phyloP scores from a whole-genome alignment of 305 asterid genomes.

The Fraxinus sp. region DNA sequence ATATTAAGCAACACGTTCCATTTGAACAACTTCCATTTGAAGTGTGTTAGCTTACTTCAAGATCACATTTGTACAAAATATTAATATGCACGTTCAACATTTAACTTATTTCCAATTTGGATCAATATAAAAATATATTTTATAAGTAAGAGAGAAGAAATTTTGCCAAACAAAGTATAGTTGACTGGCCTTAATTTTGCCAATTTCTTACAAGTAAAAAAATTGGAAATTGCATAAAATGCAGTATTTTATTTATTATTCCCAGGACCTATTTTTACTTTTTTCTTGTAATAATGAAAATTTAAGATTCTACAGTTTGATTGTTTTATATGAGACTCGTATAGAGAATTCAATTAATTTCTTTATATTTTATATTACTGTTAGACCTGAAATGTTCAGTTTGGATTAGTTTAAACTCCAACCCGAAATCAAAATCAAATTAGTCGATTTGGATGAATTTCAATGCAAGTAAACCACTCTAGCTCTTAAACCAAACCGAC shows the following conservation, averaged over 20 bases:
- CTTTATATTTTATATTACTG: not conserved
- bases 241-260: not conserved
- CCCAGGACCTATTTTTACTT: not conserved
- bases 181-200: not conserved
- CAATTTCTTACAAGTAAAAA: not conserved
- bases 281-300: not conserved
- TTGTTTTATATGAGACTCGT: not conserved
- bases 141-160: too few species aligned
- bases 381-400: too few species aligned
- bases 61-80: not conserved
- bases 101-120: not conserved
- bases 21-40: not conserved
- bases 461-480: too few species aligned
- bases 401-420: too few species aligned
- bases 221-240: not conserved
- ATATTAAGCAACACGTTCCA: too few species aligned
- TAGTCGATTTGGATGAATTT: too few species aligned
- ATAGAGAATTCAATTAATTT: not conserved
- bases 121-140: not conserved
- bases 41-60: not conserved
- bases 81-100: not conserved
- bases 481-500: too few species aligned
- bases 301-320: not conserved
- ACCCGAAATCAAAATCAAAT: too few species aligned
- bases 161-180: too few species aligned